phyloP scores from a whole-genome alignment of 108 stramenopile species.

The Discostella stelligeroides region DNA sequence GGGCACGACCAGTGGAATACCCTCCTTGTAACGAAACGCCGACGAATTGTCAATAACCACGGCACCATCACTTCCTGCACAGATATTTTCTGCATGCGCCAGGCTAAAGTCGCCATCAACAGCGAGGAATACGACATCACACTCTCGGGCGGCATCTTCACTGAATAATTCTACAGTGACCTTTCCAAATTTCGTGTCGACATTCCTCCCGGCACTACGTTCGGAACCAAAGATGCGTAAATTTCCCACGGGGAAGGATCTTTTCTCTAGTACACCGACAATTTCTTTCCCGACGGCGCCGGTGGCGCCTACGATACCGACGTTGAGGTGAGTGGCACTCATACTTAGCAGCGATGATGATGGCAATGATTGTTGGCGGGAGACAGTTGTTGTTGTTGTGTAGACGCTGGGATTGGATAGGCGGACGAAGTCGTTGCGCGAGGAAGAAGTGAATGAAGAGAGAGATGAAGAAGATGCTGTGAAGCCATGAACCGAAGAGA shows the following conservation, averaged over 20 bases:
- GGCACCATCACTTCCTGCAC: constrained; percentile 69
- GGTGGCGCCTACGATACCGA: constrained; percentile 96
- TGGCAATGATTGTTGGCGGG: background rate
- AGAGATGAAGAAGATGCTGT: constrained; percentile 5
- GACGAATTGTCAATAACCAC: constrained; percentile 91
- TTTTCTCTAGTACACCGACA: constrained; percentile 80
- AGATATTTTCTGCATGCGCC: constrained; percentile 78
- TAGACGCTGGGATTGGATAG: background rate
- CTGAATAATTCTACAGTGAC: constrained; percentile 87
- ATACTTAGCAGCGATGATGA: constrained; percentile 3
- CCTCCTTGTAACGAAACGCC: constrained; percentile 91
- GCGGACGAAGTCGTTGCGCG: background rate
- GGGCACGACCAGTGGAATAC: constrained; percentile 94
- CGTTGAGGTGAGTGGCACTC: constrained; percentile 48
- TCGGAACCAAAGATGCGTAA: constrained; percentile 89
- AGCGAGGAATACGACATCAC: constrained; percentile 92
- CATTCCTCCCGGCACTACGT: constrained; percentile 84
- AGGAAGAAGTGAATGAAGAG: constrained; percentile 6
- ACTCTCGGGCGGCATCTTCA: constrained; percentile 69
- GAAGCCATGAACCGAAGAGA: constrained; percentile 28
- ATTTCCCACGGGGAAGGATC: constrained; percentile 68
- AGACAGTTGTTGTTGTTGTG: too few species aligned
- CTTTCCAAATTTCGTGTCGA: constrained; percentile 81
- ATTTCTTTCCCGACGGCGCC: constrained; percentile 98
- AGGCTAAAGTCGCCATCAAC: constrained; percentile 89